Percentiles rank a stretch among this genome's conserved stretches.
Evolutionary conservation across 768 basidiomycete genomes (phyloP).

Genomic region (Hygrophoropsis aurantiaca): DNA sequence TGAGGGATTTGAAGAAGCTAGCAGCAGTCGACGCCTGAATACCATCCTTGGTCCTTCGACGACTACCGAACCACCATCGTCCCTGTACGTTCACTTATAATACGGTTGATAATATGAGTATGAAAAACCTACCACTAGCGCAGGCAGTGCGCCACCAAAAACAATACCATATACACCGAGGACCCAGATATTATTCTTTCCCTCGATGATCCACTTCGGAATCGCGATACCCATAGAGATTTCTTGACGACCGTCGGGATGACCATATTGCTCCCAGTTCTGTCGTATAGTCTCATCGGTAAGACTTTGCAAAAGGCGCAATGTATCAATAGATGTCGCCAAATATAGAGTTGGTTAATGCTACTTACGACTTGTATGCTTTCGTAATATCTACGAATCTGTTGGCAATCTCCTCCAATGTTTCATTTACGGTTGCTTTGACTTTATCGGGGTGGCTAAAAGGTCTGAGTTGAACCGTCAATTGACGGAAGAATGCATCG

Average conservation of each 20-base stretch:
- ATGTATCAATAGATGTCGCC: not conserved
- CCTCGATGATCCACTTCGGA: constrained; percentile 90
- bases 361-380: constrained; percentile 88
- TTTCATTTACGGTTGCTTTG: constrained; percentile 76
- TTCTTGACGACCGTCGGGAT: constrained; percentile 97
- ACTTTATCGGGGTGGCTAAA: constrained; percentile 96
- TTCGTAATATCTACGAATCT: constrained; percentile 94
- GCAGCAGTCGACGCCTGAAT: constrained; percentile 80
- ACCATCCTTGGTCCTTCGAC: constrained; percentile 89
- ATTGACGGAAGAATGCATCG: not conserved
- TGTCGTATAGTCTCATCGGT: constrained; percentile 91
- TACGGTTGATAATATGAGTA: not conserved
- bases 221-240: constrained; percentile 93
- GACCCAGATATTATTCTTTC: constrained; percentile 89
- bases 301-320: constrained; percentile 44
- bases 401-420: constrained; percentile 80
- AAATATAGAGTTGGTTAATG: not conserved
- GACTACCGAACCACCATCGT: constrained; percentile 96
- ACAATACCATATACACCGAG: constrained; percentile 83
- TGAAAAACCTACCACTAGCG: constrained; percentile 60
- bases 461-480: constrained; percentile 1
- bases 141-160: constrained; percentile 86
- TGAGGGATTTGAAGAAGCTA: constrained; percentile 82
- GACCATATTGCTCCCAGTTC: constrained; percentile 86
- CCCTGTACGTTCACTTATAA: constrained; percentile 43